phyloP scores from a whole-genome alignment of 1,284 basidiomycete genomes.

The Sporisorium scitamineum region DNA sequence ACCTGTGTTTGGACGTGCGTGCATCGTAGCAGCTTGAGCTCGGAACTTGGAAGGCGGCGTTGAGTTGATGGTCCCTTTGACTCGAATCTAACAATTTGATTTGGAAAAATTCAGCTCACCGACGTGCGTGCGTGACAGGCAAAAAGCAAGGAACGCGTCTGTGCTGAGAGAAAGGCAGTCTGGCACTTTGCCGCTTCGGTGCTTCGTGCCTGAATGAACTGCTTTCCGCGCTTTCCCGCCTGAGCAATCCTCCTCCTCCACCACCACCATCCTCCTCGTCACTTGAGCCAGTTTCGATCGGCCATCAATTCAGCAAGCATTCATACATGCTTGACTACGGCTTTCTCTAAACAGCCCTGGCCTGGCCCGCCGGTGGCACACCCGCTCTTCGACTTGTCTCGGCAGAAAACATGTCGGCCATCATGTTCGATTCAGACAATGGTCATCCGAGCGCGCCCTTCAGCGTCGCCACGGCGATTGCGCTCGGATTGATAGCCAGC shows the following conservation, averaged over 20 bases:
- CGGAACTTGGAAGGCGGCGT: too few species aligned
- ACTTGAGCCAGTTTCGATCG: not conserved
- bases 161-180: slow-evolving; percentile 16
- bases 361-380: slow-evolving; percentile 10
- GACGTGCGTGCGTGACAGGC: too few species aligned
- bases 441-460: slow-evolving; percentile 30
- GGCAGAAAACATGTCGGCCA: slow-evolving; percentile 14
- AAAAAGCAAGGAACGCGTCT: slow-evolving; percentile 4
- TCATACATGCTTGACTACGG: not conserved
- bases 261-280: not conserved
- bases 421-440: not conserved
- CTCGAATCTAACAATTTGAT: too few species aligned
- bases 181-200: slow-evolving; percentile 8
- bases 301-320: not conserved
- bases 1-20: not conserved
- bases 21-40: too few species aligned
- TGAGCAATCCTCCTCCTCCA: not conserved
- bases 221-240: not conserved
- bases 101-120: too few species aligned
- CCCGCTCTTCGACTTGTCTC: not conserved
- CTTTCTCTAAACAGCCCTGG: slow-evolving; percentile 9
- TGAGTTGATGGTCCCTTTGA: too few species aligned
- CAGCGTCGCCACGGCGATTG: slow-evolving; percentile 59
- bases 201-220: slow-evolving; percentile 11
- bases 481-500: slow-evolving; percentile 84